Conservation (phyloP, 176 grass and related monocot genomes). For the Zoysia pacifica region DNA sequence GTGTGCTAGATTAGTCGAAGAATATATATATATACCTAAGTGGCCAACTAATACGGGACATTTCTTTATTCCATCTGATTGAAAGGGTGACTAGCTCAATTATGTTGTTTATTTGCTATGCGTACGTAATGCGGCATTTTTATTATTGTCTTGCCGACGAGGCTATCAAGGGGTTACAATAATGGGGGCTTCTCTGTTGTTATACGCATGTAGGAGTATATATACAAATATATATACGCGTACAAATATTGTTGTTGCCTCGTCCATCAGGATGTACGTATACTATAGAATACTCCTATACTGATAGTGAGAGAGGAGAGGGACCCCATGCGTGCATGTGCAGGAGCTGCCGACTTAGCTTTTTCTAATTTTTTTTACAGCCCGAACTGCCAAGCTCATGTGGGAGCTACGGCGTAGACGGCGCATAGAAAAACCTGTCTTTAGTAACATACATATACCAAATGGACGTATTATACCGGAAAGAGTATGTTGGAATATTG, state of each 20-base stretch:
- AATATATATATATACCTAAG: not conserved
- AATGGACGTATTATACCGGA: not conserved
- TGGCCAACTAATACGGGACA: slow-evolving; percentile 38
- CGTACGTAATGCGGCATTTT: slow-evolving; percentile 39
- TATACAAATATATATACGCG: not conserved
- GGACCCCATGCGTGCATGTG: slow-evolving; percentile 34
- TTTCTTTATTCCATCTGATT: slow-evolving; percentile 36
- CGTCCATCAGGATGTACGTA: not conserved
- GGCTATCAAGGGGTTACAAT: slow-evolving; percentile 24
- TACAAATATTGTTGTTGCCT: too few species aligned
- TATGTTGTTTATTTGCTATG: slow-evolving; percentile 17
- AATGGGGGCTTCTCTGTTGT: slow-evolving; percentile 21
- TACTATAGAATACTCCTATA: not conserved
- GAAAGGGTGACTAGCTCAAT: slow-evolving; percentile 23
- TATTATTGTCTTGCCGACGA: not conserved
- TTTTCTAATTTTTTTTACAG: slow-evolving; percentile 3
- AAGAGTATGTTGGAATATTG: slow-evolving; percentile 18
- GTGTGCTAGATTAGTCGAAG: not conserved
- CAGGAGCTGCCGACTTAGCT: slow-evolving; percentile 46
- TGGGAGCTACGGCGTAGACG: slow-evolving; percentile 22
- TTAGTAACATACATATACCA: not conserved
- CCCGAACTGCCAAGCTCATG: slow-evolving; percentile 35
- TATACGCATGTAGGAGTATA: not conserved
- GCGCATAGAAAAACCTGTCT: slow-evolving; percentile 17
- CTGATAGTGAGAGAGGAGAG: not conserved